These are phyloP conservation scores for Mollisia scopiformis DNA, from an alignment of 2,329 filamentous ascomycete species.

Conservation along the genomic window DNA sequence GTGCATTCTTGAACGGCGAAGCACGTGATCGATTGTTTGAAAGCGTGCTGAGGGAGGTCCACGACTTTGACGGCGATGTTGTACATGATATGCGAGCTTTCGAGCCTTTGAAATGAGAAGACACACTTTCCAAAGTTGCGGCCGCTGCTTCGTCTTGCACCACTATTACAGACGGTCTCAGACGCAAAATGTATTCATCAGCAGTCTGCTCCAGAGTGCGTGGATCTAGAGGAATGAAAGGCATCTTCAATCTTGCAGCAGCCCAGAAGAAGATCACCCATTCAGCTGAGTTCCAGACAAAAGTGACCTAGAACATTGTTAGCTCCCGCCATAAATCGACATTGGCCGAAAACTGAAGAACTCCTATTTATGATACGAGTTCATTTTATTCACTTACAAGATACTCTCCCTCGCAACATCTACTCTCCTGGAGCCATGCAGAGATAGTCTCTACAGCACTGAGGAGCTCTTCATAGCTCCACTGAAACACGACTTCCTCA, in stretches of 20 bases:
- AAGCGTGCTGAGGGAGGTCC: neutral
- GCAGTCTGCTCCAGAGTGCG: neutral
- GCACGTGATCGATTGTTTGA: neutral
- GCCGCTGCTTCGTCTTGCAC: neutral
- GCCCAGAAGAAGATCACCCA: slow-evolving; percentile 18
- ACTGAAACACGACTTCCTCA: neutral
- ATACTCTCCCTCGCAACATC: neutral
- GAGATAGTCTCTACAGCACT: neutral
- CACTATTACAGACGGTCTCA: neutral
- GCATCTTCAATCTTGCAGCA: slow-evolving; percentile 9
- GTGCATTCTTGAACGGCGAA: neutral
- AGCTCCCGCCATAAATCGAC: neutral
- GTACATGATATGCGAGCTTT: neutral
- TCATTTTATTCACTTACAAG: neutral
- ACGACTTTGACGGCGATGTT: neutral
- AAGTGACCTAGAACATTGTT: neutral
- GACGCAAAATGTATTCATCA: neutral
- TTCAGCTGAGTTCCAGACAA: slow-evolving; percentile 16
- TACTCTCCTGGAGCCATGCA: neutral
- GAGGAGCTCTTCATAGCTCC: slow-evolving; percentile 4
- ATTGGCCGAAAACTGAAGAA: no score
- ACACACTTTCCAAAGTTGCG: neutral
- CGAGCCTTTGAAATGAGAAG: neutral
- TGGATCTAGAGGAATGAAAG: slow-evolving; percentile 13
- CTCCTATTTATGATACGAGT: no score